Evolutionary conservation across 2,329 filamentous ascomycete genomes (phyloP).

Genomic region (Akanthomyces muscarius): DNA sequence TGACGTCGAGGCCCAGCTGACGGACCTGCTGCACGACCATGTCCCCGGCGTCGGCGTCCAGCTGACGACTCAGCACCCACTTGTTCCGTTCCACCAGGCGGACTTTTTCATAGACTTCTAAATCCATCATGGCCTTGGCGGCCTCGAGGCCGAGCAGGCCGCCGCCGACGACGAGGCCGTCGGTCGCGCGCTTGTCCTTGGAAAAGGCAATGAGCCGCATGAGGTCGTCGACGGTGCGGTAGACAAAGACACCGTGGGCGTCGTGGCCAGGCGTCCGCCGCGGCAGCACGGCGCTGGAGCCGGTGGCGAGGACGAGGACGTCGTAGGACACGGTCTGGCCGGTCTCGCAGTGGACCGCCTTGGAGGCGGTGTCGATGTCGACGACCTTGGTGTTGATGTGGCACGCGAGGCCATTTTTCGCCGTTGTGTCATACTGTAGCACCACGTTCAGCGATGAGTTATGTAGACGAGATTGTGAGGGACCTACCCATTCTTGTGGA

Average conservation of each 20-base stretch:
- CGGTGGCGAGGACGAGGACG: constrained; percentile 72
- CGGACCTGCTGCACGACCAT: constrained; percentile 81
- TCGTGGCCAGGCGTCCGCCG: constrained; percentile 69
- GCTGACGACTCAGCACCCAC: constrained; percentile 78
- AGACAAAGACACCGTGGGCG: constrained; percentile 82
- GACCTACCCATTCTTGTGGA: constrained; percentile 69
- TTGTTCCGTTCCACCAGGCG: constrained; percentile 76
- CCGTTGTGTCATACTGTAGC: constrained; percentile 61
- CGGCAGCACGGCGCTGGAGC: constrained; percentile 71
- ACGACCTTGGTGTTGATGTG: constrained; percentile 71
- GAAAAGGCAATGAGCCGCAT: constrained; percentile 65
- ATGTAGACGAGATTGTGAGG: no score
- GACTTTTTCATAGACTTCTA: constrained; percentile 69
- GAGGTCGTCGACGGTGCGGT: constrained; percentile 43
- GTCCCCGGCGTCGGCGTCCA: constrained; percentile 74
- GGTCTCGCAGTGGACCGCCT: constrained; percentile 15
- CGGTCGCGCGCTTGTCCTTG: constrained; percentile 59
- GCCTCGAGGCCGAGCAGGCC: constrained; percentile 83
- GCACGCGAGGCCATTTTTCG: constrained; percentile 65
- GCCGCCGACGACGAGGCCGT: constrained; percentile 76
- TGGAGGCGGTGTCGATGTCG: constrained; percentile 46
- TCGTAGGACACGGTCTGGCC: constrained; percentile 60
- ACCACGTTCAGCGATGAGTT: neutral
- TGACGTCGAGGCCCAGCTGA: constrained; percentile 72
- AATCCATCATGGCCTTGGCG: constrained; percentile 86